Evolutionary conservation across 345 rosid species (phyloP).

Genomic region (thale cress (Arabidopsis thaliana)): DNA sequence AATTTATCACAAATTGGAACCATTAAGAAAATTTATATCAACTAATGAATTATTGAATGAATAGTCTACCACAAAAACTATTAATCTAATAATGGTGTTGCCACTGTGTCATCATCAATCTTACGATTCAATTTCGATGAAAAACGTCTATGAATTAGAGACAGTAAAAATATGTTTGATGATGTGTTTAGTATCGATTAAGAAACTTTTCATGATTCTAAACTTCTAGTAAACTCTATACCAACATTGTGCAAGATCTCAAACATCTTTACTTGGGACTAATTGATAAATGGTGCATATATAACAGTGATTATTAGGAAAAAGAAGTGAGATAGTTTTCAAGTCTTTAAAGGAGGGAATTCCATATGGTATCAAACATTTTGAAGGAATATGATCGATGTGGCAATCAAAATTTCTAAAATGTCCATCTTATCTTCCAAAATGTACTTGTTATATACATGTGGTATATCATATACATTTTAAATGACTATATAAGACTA

Average conservation of each 20-base stretch:
- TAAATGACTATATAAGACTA: too few species aligned
- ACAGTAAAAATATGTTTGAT: too few species aligned
- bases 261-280: background rate
- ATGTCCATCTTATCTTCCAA: too few species aligned
- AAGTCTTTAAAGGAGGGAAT: background rate
- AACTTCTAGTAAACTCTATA: too few species aligned
- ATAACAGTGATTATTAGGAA: background rate
- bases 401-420: background rate
- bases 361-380: background rate
- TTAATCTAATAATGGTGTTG: too few species aligned
- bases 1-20: background rate
- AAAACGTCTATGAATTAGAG: too few species aligned
- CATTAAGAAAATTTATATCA: background rate
- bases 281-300: background rate
- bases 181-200: too few species aligned
- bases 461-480: too few species aligned
- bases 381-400: background rate
- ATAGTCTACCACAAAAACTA: background rate
- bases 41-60: background rate
- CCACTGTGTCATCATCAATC: background rate
- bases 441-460: too few species aligned
- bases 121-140: too few species aligned
- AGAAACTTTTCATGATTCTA: too few species aligned
- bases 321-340: background rate
- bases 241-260: background rate